Evolutionary conservation across 495 filamentous ascomycete species (phyloP), one percentile per base, ranked within the genome.

Genomic region (Aspergillus avenaceus): DNA sequence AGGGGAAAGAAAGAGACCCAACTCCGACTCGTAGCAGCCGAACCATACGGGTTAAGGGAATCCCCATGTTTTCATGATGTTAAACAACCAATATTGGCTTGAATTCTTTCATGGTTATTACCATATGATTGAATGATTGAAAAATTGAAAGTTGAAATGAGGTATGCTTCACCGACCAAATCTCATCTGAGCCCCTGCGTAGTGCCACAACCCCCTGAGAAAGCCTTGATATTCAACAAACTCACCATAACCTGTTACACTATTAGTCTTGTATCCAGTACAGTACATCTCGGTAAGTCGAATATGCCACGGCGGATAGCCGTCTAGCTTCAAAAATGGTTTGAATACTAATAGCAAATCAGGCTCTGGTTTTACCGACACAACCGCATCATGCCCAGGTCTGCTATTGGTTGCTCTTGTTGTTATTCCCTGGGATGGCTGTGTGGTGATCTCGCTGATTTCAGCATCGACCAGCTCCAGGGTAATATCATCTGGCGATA

Each of bases 231-330:
- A 98, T 45, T 88, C 91, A 13, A 97, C 92, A 0, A 83, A 84
- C 52, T 70, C 70, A 11, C 65, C 63, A 50, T 59, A 64, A 1
- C 66, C 72, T 13, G 52, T 62, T 24, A 67, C 43, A 13, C 60
- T 62, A 42, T 69, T 70, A 41, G 54, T 71, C 27, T 64, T 76
- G 37, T 71, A 70, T 4, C 76, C 74, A 6, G 75, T 76, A 50
- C 75, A 78, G 46, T 88, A 96, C 51, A 98, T 97, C 77, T 98
- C 93, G 1, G 92, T 97, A 53, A 98, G 70, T 28, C 93, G 77
- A 40, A 97, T 77, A 66, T 96, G 93, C 93, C 93, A 98, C 2
- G 93, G 93, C 22, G 93, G 93, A 67, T 97, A 98, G 7, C 92
- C 92, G 45, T 88, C 85, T 38, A 98, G 71, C 56, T 86, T 83